Conservation (phyloP, 2,329 filamentous ascomycete genomes). For the Colletotrichum liriopes region DNA sequence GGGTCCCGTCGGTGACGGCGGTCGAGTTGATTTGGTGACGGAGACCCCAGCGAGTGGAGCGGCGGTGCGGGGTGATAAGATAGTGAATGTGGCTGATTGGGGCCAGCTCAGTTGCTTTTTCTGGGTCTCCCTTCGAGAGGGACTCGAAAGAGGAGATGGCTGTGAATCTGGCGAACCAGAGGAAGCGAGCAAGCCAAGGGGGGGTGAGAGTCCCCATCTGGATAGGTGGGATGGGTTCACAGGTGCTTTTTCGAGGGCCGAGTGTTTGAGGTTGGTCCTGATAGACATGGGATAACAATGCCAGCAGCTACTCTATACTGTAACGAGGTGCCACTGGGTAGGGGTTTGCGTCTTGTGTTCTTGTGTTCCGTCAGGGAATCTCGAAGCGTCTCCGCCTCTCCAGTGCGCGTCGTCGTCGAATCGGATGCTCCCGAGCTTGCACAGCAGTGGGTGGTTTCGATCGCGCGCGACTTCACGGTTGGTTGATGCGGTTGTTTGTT, state of each 20-base stretch:
- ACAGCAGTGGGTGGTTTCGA: background rate
- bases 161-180: conserved; percentile 11
- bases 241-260: background rate
- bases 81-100: conserved; percentile 35
- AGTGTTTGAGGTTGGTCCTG: conserved; percentile 9
- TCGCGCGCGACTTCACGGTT: conserved; percentile 14
- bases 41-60: conserved; percentile 25
- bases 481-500: conserved; percentile 24
- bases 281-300: background rate
- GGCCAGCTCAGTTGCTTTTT: conserved; percentile 36
- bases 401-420: conserved; percentile 27
- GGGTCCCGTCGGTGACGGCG: conserved; percentile 9
- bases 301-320: background rate
- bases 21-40: conserved; percentile 38
- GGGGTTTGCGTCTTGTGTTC: background rate
- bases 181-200: background rate
- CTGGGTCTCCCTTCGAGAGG: conserved; percentile 13
- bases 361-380: background rate
- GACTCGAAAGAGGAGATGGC: background rate
- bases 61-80: conserved; percentile 43
- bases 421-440: conserved; percentile 28
- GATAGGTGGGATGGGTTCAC: background rate
- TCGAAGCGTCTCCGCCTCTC: background rate
- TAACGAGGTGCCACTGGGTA: background rate
- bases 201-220: background rate